Conservation (phyloP, 192 early-diverging fungal species). For the Coemansia sp. region DNA sequence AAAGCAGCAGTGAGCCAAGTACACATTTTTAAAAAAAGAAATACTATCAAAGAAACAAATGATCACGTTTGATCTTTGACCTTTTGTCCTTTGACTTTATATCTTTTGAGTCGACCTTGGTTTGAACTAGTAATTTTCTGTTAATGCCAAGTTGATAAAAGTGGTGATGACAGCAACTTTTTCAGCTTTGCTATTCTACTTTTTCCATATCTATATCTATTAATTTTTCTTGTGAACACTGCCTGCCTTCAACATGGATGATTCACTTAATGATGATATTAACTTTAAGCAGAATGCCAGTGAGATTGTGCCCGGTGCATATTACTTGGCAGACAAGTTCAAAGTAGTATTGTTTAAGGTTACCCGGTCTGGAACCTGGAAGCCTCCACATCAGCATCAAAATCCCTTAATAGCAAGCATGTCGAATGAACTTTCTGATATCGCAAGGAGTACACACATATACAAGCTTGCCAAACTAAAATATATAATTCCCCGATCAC, state of each 20-base stretch:
- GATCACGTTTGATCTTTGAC: not conserved
- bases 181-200: slow-evolving; percentile 24
- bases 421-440: not conserved
- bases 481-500: not conserved
- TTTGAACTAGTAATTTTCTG: too few relatives aligned
- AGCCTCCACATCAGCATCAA: not conserved
- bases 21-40: not conserved
- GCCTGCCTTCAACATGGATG: not conserved
- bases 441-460: not conserved
- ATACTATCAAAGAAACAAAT: not conserved
- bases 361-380: slow-evolving; percentile 1
- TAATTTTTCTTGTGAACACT: not conserved
- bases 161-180: not conserved
- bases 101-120: not conserved
- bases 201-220: not conserved
- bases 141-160: too few relatives aligned
- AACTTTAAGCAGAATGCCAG: not conserved
- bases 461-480: not conserved
- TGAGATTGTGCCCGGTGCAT: not conserved
- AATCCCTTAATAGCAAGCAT: not conserved
- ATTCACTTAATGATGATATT: not conserved
- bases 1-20: not conserved
- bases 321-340: not conserved
- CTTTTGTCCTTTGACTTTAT: slow-evolving; percentile 7
- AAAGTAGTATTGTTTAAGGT: not conserved